Evolutionary conservation across 2,329 filamentous ascomycete species (phyloP).

Genomic region (Clarireedia sp.): DNA sequence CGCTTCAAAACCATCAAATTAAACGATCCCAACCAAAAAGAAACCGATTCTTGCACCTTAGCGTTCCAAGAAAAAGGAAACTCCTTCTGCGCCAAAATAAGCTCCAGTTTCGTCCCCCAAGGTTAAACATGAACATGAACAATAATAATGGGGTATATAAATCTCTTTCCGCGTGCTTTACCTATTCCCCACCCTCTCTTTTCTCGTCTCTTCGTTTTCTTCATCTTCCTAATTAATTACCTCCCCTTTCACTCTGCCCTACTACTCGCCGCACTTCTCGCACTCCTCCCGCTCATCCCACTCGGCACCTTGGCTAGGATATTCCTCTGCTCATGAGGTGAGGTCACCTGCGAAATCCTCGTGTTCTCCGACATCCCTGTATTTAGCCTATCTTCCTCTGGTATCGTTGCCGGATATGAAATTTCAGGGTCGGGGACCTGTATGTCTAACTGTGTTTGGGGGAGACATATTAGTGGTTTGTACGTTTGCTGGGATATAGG

Average conservation of each 20-base stretch:
- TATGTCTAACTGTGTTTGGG: conserved; percentile 56
- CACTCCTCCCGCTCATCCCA: not conserved
- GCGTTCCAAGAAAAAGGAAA: too few species aligned
- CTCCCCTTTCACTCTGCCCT: not conserved
- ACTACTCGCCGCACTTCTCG: not conserved
- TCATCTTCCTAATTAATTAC: not conserved
- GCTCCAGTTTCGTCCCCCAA: too few species aligned
- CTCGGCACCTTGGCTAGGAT: not conserved
- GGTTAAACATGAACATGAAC: too few species aligned
- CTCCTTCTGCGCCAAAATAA: too few species aligned
- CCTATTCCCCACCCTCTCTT: too few species aligned
- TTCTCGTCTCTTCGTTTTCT: not conserved
- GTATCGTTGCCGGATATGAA: conserved; percentile 29
- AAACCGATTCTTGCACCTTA: too few species aligned
- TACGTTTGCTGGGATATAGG: not conserved
- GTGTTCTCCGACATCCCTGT: not conserved
- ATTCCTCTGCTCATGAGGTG: not conserved
- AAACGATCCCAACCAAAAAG: too few species aligned
- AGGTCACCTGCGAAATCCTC: not conserved
- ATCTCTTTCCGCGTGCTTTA: too few species aligned
- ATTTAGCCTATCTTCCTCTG: not conserved
- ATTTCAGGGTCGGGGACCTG: conserved; percentile 75
- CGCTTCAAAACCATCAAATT: too few species aligned
- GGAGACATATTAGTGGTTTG: conserved; percentile 20
- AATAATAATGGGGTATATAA: too few species aligned